Conservation (phyloP, 2,329 filamentous ascomycete species). For the Cylindrodendrum hubeiense region DNA sequence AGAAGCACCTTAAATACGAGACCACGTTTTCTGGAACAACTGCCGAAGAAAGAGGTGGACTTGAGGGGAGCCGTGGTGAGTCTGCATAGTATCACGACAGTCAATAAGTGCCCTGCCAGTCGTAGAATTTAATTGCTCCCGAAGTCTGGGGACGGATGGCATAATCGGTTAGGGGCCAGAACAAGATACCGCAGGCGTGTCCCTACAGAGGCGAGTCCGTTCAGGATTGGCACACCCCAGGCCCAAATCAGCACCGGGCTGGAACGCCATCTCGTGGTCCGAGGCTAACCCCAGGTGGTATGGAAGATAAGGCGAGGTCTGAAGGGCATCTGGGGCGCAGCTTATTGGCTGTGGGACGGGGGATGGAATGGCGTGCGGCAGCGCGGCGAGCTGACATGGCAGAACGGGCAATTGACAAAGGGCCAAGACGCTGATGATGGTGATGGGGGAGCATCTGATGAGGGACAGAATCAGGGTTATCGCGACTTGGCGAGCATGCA, state of each 20-base stretch:
- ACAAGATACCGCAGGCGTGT: background rate
- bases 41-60: background rate
- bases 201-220: background rate
- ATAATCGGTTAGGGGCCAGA: background rate
- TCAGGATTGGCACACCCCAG: slow-evolving; percentile 17
- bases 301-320: slow-evolving; percentile 43
- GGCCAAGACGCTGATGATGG: slow-evolving; percentile 2
- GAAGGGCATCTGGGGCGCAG: slow-evolving; percentile 28
- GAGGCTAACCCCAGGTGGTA: slow-evolving; percentile 42
- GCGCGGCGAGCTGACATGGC: background rate
- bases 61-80: background rate
- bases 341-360: slow-evolving; percentile 32
- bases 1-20: background rate
- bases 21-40: background rate
- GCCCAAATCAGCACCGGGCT: slow-evolving; percentile 13
- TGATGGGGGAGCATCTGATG: slow-evolving; percentile 17
- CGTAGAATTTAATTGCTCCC: background rate
- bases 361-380: slow-evolving; percentile 34
- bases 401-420: background rate
- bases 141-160: background rate
- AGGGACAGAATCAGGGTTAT: no score
- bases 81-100: background rate
- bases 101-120: background rate
- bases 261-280: slow-evolving; percentile 23
- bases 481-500: no score